Evolutionary conservation across 2,329 filamentous ascomycete genomes (phyloP), one percentile per base, ranked within the genome.

Genomic region (Rhinocladiella mackenziei): DNA sequence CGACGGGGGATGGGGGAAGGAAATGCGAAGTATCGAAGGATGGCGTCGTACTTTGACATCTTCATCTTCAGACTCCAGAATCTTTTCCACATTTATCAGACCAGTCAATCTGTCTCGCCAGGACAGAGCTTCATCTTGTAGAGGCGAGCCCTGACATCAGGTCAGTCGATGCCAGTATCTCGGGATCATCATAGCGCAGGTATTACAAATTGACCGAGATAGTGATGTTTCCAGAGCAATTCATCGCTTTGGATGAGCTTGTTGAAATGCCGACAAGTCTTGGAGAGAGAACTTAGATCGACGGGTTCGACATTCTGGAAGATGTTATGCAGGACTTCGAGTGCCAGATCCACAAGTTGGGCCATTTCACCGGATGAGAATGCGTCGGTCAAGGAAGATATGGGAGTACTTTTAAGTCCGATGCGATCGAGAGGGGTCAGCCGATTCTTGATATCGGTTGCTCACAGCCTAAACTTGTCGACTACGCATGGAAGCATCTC

Each of bases 281-380:
- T 63, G 26, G 72, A 69, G 32, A 84, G 58, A 5, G 64, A 59
- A 1, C 70, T 67, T 6, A 86, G 64, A 50, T 85, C 81, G 29
- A 63, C 60, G 1, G 79, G 77, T 19, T 75, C 64, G 26, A 83
- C 69, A 53, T 73, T 70, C 45, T 61, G 63, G 50, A 86, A 67
- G 52, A 86, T 77, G 56, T 74, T 67, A 56, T 83, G 77, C 18
- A 85, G 60, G 30, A 85, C 71, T 67, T 86, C 83, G 5, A 75
- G 69, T 6, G 81, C 80, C 15, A 83, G 72, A 22, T 51, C 45
- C 4, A 58, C 43, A 5, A 61, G 42, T 23, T 39, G 39, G 7
- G 50, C 29, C 56, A 58, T 59, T n/a, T n/a, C n/a, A n/a, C n/a
- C n/a, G n/a, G n/a, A n/a, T n/a, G n/a, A n/a, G n/a, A n/a, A n/a